Base-by-base conservation (phyloP, 1,284 basidiomycete genomes). In the Pulchroboletus neoregius region DNA sequence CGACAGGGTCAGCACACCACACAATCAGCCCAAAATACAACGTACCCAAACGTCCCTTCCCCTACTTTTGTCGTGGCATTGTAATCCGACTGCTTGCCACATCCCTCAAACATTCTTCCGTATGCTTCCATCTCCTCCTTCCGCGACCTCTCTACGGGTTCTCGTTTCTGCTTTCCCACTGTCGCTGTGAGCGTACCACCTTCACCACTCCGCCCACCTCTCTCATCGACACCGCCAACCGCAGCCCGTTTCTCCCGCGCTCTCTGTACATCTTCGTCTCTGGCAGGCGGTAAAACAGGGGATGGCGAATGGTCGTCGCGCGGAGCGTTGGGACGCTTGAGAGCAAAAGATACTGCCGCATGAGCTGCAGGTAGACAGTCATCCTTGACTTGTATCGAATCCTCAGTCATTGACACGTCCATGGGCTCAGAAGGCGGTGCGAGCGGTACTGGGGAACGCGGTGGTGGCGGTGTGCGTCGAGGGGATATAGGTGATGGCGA, bases 21-120 rank as follows among this genome's bases (percentile, higher is more conserved):
- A 43, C 20, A 5, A 40, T 26, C 18, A 32, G 28, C 38, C 7
- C 12, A 35, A 49, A 26, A 24, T 31, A 34, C 6, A 24, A 75
- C 82, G 40, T 61, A 90, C 90, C 94, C 94, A 66, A 96, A 97
- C 8, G 94, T 97, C 7, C 94, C 94, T 67, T 96, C 93, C 34
- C 94, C 94, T 22, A 97, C 71, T 68, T 95, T 95, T 8, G 83
- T 85, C 27, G 85, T 84, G 10, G 85, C 73, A 46, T 85, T 80
- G 63, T 95, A 96, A 52, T 89, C 85, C n/a, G 71, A 70, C 52
- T 94, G 78, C 38, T 72, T 70, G 3, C 91, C 88, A 57, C 87
- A 89, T 0, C 94, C 94, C 15, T 74, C 68, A 56, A 96, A 92
- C 3, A 68, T 68, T 48, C 79, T 79, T 3, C 81, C 80, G 58